A percentile compares a stretch with the other conserved stretches of the same genome.
phyloP scores from a whole-genome alignment of 495 filamentous ascomycete genomes.

The Podospora pseudocomata region DNA sequence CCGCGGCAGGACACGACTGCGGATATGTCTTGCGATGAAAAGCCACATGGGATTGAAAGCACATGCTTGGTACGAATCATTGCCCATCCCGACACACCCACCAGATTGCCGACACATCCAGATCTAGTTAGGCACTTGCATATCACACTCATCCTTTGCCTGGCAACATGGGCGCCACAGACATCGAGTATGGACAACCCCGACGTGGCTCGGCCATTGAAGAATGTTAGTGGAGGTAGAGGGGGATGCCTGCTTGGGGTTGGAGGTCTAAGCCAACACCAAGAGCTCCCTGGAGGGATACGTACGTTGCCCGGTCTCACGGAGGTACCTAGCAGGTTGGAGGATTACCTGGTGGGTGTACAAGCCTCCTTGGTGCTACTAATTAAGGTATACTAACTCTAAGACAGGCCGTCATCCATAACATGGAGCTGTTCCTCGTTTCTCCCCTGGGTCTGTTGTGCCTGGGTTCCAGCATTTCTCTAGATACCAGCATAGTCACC shows the following conservation, averaged over 20 bases:
- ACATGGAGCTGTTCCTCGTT: not conserved
- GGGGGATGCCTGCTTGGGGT: not conserved
- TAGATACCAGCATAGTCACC: not conserved
- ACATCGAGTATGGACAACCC: not conserved
- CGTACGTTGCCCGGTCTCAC: not conserved
- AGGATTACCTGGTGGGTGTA: not conserved
- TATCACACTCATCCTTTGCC: not conserved
- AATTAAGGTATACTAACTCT: not conserved
- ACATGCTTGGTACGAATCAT: not conserved
- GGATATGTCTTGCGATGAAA: not conserved
- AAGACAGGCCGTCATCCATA: not conserved
- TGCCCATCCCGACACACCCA: not conserved
- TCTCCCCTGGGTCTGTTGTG: not conserved
- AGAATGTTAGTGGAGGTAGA: not conserved
- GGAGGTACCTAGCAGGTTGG: not conserved
- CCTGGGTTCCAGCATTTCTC: not conserved
- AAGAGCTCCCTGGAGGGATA: not conserved
- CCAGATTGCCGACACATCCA: not conserved
- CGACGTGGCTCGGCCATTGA: not conserved
- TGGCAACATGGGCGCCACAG: not conserved
- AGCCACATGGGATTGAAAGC: not conserved
- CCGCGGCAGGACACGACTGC: not conserved
- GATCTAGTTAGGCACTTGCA: not conserved
- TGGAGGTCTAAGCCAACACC: not conserved
- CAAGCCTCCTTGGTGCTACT: not conserved